Conservation (phyloP, 768 basidiomycete genomes). For the Amanita fuliginea region DNA sequence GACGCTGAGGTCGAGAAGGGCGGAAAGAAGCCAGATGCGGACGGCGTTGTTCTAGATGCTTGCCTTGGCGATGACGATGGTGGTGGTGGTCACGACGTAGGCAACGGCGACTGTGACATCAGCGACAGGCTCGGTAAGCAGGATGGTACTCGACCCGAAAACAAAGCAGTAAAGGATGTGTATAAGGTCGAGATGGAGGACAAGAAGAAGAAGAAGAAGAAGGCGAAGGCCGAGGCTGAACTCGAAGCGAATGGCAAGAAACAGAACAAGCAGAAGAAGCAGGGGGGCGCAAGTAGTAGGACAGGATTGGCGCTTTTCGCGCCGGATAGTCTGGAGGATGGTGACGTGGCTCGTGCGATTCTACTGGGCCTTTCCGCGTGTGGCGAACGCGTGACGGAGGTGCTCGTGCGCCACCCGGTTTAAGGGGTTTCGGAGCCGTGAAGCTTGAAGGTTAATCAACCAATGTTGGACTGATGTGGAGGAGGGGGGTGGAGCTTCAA, state of each 20-base stretch:
- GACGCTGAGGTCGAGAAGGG: background rate
- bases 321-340: constrained; percentile 13
- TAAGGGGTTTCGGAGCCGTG: too few relatives aligned
- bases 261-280: background rate
- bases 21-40: too few relatives aligned
- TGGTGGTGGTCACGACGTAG: background rate
- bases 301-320: constrained; percentile 6
- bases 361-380: constrained; percentile 13
- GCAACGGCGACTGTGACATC: background rate
- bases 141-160: background rate
- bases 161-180: constrained; percentile 1
- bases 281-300: background rate
- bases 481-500: too few relatives aligned
- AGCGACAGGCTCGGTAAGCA: background rate
- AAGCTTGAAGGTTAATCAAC: too few relatives aligned
- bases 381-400: constrained; percentile 7
- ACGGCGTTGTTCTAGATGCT: background rate
- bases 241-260: background rate
- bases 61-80: background rate
- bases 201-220: too few relatives aligned
- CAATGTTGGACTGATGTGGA: too few relatives aligned
- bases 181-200: background rate
- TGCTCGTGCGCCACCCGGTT: too few relatives aligned
- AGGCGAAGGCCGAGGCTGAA: background rate
- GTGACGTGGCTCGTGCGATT: constrained; percentile 17